phyloP scores from a whole-genome alignment of 495 filamentous ascomycete species.

The Aspergillus panamensis region DNA sequence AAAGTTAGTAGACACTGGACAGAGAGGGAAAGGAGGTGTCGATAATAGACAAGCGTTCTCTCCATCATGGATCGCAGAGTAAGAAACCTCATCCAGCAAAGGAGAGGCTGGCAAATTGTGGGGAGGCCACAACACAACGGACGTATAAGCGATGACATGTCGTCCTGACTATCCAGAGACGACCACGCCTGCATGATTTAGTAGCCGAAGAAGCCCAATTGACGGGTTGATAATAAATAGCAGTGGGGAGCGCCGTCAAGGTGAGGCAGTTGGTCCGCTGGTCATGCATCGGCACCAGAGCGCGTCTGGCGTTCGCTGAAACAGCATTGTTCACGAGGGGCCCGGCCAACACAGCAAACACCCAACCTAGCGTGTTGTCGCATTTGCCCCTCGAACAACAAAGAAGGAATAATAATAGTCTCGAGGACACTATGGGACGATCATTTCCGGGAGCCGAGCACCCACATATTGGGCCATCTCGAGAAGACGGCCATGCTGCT shows the following conservation, averaged over 20 bases:
- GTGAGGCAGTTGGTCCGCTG: slow-evolving; percentile 25
- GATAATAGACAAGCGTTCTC: slow-evolving; percentile 2
- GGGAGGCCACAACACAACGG: slow-evolving; percentile 26
- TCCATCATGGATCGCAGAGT: slow-evolving; percentile 5
- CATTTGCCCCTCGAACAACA: slow-evolving; percentile 1
- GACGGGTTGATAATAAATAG: slow-evolving; percentile 12
- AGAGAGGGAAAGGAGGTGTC: slow-evolving; percentile 6
- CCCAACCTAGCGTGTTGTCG: slow-evolving; percentile 18
- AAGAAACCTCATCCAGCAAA: slow-evolving; percentile 13
- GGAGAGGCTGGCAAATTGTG: slow-evolving; percentile 15
- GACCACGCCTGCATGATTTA: slow-evolving; percentile 25
- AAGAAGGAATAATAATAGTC: neutral
- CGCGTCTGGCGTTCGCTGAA: slow-evolving; percentile 21
- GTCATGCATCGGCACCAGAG: slow-evolving; percentile 27
- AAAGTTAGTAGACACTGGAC: neutral
- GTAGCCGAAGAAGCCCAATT: slow-evolving; percentile 23
- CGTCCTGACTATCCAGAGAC: slow-evolving; percentile 32
- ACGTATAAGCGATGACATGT: slow-evolving; percentile 36
- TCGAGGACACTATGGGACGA: neutral
- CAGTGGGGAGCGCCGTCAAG: slow-evolving; percentile 25
- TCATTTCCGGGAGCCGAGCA: slow-evolving; percentile 1
- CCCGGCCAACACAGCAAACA: slow-evolving; percentile 27
- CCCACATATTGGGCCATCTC: slow-evolving; percentile 10
- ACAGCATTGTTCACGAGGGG: slow-evolving; percentile 16
- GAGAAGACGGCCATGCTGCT: neutral